Conservation (phyloP, 2,329 filamentous ascomycete genomes). For the Ploettnerulaceae sp. region DNA sequence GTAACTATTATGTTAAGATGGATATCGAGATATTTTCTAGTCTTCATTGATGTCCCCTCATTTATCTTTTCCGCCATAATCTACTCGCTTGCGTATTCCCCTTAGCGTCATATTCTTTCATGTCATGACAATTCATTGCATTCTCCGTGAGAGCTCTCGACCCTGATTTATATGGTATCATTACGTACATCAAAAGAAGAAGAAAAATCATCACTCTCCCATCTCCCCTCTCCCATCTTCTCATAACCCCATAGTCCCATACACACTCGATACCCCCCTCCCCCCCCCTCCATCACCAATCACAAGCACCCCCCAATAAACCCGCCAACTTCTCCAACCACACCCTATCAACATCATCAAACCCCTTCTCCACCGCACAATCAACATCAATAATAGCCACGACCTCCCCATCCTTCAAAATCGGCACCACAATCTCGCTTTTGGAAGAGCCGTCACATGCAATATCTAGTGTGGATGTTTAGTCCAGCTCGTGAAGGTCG, state of each 20-base stretch:
- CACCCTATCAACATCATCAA: slow-evolving; percentile 61
- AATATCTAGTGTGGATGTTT: slow-evolving; percentile 44
- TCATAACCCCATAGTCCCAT: too few relatives aligned
- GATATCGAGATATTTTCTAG: too few relatives aligned
- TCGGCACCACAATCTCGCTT: slow-evolving; percentile 79
- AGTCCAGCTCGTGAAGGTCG: background rate
- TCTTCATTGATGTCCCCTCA: too few relatives aligned
- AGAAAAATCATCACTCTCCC: background rate
- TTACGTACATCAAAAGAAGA: too few relatives aligned
- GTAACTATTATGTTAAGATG: too few relatives aligned
- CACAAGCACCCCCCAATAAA: slow-evolving; percentile 55
- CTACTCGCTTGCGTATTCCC: too few relatives aligned
- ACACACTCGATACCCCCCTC: too few relatives aligned
- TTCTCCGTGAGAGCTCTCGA: too few relatives aligned
- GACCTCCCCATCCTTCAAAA: slow-evolving; percentile 45
- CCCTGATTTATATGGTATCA: too few relatives aligned
- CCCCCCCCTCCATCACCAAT: slow-evolving; percentile 47
- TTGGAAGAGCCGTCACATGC: slow-evolving; percentile 71
- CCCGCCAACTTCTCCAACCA: slow-evolving; percentile 62
- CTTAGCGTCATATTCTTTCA: too few relatives aligned
- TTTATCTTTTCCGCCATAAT: too few relatives aligned
- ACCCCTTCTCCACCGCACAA: slow-evolving; percentile 62
- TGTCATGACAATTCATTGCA: too few relatives aligned
- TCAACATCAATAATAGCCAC: slow-evolving; percentile 79
- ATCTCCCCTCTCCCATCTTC: background rate